Conservation (phyloP, 805 yeast species). For the Pichia gijzeniarum region DNA sequence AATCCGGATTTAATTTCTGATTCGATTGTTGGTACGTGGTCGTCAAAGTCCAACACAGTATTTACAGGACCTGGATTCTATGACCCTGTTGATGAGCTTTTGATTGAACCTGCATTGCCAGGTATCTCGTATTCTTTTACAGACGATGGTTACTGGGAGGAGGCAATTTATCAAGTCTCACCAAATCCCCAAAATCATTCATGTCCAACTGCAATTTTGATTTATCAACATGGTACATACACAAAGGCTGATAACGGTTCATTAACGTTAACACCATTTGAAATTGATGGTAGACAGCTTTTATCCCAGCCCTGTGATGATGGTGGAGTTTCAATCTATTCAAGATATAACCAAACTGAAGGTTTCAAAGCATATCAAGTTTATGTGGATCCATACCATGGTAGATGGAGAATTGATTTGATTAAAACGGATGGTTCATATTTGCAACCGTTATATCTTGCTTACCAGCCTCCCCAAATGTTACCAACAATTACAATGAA, state of each 20-base stretch:
- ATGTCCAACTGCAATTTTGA: conserved; percentile 78
- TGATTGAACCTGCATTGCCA: conserved; percentile 93
- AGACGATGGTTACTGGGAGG: conserved; percentile 84
- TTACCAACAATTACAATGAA: conserved; percentile 87
- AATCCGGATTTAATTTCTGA: conserved; percentile 6
- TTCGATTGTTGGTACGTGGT: conserved; percentile 81
- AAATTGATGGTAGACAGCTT: conserved; percentile 88
- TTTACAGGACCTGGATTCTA: conserved; percentile 95
- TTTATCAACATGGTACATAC: conserved; percentile 87
- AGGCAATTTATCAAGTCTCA: conserved; percentile 75
- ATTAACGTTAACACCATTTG: conserved; percentile 62
- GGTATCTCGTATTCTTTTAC: conserved; percentile 93
- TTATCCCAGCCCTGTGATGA: conserved; percentile 82
- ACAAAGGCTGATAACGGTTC: conserved; percentile 58
- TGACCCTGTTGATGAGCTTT: conserved; percentile 91
- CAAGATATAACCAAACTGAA: conserved; percentile 66
- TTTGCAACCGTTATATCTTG: conserved; percentile 83
- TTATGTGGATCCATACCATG: conserved; percentile 71
- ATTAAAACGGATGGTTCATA: conserved; percentile 74
- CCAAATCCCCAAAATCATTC: conserved; percentile 67
- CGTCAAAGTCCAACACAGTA: conserved; percentile 87
- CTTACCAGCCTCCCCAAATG: conserved; percentile 94
- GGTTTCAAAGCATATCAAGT: conserved; percentile 52
- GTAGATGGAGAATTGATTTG: conserved; percentile 68
- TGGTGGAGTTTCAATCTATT: conserved; percentile 51